Evolutionary conservation across 2,329 filamentous ascomycete genomes (phyloP).

Genomic region (Ascochyta clinopodiicola): DNA sequence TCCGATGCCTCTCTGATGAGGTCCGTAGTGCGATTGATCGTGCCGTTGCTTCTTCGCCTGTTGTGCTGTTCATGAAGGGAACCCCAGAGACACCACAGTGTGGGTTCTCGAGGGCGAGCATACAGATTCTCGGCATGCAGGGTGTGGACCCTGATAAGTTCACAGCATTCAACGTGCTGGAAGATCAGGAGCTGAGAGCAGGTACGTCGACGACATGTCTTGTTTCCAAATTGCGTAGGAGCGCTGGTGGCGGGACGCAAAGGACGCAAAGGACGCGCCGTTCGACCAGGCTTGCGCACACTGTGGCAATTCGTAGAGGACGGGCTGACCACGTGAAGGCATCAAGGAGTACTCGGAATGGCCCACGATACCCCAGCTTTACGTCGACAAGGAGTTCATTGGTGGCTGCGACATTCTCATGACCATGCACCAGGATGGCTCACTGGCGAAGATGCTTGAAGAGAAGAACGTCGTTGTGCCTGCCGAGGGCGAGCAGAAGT

Average conservation of each 20-base stretch:
- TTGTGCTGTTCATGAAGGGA: slow-evolving; percentile 99
- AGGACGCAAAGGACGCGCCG: background rate
- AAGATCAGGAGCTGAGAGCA: slow-evolving; percentile 83
- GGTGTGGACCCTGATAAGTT: slow-evolving; percentile 96
- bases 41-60: slow-evolving; percentile 83
- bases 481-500: slow-evolving; percentile 34
- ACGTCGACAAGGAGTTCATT: slow-evolving; percentile 93
- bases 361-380: slow-evolving; percentile 98
- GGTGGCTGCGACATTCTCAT: slow-evolving; percentile 98
- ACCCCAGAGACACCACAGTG: slow-evolving; percentile 96
- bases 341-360: slow-evolving; percentile 99
- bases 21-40: slow-evolving; percentile 87
- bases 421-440: slow-evolving; percentile 95
- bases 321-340: slow-evolving; percentile 58
- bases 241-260: background rate
- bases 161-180: slow-evolving; percentile 96
- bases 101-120: slow-evolving; percentile 92
- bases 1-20: slow-evolving; percentile 79
- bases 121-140: slow-evolving; percentile 93
- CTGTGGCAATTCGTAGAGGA: slow-evolving; percentile 12
- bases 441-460: slow-evolving; percentile 87
- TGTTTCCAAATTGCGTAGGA: background rate
- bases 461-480: slow-evolving; percentile 86
- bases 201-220: slow-evolving; percentile 56
- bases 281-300: background rate